These are phyloP conservation scores for Neurospora sp. DNA, from an alignment of 2,329 filamentous ascomycete genomes.

Conservation along the genomic window DNA sequence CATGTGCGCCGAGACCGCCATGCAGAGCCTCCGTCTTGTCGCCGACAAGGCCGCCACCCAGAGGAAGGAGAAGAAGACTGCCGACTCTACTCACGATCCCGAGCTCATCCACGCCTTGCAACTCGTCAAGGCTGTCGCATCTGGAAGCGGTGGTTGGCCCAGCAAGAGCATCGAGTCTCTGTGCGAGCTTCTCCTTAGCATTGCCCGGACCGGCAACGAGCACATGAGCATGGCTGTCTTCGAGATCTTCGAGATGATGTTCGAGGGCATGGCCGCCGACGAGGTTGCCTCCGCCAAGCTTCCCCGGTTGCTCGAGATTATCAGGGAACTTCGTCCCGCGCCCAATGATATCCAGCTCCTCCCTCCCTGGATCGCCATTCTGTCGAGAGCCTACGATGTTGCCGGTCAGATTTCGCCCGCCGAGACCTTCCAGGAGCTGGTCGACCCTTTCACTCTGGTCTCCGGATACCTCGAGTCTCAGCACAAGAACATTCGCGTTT, in stretches of 20 bases:
- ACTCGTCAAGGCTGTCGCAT: constrained; percentile 79
- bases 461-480: constrained; percentile 74
- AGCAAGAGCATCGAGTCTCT: constrained; percentile 89
- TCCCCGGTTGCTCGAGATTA: constrained; percentile 79
- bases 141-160: constrained; percentile 86
- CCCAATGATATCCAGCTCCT: constrained; percentile 90
- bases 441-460: constrained; percentile 72
- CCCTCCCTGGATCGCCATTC: constrained; percentile 90
- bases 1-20: constrained; percentile 87
- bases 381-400: constrained; percentile 91
- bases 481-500: constrained; percentile 87
- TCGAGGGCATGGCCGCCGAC: constrained; percentile 77
- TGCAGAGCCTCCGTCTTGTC: constrained; percentile 69
- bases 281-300: constrained; percentile 84
- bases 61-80: constrained; percentile 58
- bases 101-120: constrained; percentile 85
- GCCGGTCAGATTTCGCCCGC: constrained; percentile 79
- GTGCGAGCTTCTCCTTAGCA: constrained; percentile 79
- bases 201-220: constrained; percentile 84
- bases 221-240: constrained; percentile 95
- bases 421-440: constrained; percentile 84
- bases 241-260: constrained; percentile 95
- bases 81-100: constrained; percentile 59
- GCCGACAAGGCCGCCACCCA: constrained; percentile 50
- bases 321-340: constrained; percentile 81